Evolutionary conservation across 805 yeast species (phyloP).

Genomic region (Saturnispora serradocipensis): DNA sequence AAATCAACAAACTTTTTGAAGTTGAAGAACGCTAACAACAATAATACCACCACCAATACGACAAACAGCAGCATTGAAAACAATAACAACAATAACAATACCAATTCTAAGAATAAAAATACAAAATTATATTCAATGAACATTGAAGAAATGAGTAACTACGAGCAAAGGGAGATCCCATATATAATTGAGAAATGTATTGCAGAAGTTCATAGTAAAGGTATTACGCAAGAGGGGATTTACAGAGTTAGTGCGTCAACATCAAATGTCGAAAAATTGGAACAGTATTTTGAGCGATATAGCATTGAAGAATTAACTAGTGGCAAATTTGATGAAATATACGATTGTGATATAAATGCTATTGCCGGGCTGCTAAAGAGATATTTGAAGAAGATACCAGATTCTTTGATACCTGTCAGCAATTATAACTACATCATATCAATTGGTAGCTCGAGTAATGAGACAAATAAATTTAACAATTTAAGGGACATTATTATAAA

Average conservation of each 20-base stretch:
- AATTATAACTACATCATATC: constrained; percentile 59
- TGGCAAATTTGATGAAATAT: constrained; percentile 16
- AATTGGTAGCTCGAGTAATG: constrained; percentile 32
- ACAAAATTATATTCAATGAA: constrained; percentile 35
- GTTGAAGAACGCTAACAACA: constrained; percentile 9
- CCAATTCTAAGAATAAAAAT: constrained; percentile 6
- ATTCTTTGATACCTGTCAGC: constrained; percentile 69
- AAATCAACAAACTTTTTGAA: constrained; percentile 40
- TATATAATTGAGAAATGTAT: constrained; percentile 62
- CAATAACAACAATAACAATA: constrained; percentile 12
- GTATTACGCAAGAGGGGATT: constrained; percentile 74
- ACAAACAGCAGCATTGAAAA: background rate
- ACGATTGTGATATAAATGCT: constrained; percentile 64
- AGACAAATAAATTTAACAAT: constrained; percentile 29
- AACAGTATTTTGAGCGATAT: constrained; percentile 26
- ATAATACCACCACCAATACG: constrained; percentile 13
- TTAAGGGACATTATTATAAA: constrained; percentile 37
- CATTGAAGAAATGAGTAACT: constrained; percentile 51
- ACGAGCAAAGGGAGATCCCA: constrained; percentile 61
- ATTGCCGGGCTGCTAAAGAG: constrained; percentile 81
- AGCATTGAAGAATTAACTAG: constrained; percentile 23
- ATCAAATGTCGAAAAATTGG: constrained; percentile 45
- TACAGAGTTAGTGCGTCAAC: constrained; percentile 85
- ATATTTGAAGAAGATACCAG: constrained; percentile 74
- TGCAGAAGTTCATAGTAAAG: constrained; percentile 67